These are phyloP conservation scores for Naganishia albida DNA, from an alignment of 1,284 basidiomycete genomes.

Conservation along the genomic window DNA sequence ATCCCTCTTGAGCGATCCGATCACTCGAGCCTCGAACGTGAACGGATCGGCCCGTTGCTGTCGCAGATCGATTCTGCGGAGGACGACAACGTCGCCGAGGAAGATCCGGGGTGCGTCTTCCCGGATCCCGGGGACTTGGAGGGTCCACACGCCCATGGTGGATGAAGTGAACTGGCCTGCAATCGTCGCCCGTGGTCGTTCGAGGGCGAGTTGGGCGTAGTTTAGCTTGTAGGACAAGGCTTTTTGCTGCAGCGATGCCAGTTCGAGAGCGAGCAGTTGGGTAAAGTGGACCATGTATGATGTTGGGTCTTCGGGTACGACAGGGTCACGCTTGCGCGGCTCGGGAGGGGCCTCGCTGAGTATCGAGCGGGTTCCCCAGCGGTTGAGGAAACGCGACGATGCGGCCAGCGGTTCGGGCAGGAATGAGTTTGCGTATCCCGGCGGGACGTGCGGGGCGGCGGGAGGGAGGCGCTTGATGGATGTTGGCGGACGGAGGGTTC, in stretches of 20 bases:
- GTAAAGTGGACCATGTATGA: constrained; percentile 37
- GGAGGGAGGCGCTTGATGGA: constrained; percentile 25
- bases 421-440: constrained; percentile 28
- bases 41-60: constrained; percentile 35
- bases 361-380: constrained; percentile 27
- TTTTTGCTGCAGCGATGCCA: constrained; percentile 30
- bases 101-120: constrained; percentile 49
- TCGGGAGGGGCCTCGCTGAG: constrained; percentile 23
- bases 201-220: background rate
- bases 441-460: constrained; percentile 32
- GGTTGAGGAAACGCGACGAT: constrained; percentile 4
- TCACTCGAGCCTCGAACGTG: constrained; percentile 45
- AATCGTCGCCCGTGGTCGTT: background rate
- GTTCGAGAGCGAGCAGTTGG: constrained; percentile 35
- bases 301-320: constrained; percentile 21
- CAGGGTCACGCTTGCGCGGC: constrained; percentile 6
- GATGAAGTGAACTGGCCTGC: constrained; percentile 5
- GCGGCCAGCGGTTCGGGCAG: constrained; percentile 20
- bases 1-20: constrained; percentile 42
- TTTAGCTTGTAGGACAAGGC: constrained; percentile 24
- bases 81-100: constrained; percentile 44
- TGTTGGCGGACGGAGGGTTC: constrained; percentile 32
- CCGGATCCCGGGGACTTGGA: constrained; percentile 44
- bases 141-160: constrained; percentile 31
- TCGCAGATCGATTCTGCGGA: constrained; percentile 43